phyloP scores from a whole-genome alignment of 2,329 filamentous ascomycete genomes.

The Alternaria sp. region DNA sequence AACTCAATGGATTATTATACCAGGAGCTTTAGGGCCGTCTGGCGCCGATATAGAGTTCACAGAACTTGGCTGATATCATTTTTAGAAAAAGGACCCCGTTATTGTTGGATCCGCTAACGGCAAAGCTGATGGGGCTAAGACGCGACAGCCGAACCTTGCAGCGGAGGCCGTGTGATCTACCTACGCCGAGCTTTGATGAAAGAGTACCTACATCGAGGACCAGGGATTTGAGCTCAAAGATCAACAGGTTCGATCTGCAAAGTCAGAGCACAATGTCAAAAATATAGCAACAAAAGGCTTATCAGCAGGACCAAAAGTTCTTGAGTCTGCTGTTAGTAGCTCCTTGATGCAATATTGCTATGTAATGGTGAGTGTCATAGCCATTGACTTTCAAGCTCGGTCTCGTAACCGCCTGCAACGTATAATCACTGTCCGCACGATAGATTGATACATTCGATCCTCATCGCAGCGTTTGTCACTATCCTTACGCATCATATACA shows the following conservation, averaged over 20 bases:
- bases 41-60: too few species aligned
- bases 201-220: not conserved
- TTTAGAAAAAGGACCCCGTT: not conserved
- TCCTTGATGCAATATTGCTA: constrained; percentile 32
- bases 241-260: constrained; percentile 33
- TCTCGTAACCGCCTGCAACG: not conserved
- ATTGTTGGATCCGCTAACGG: not conserved
- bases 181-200: not conserved
- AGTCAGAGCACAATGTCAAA: constrained; percentile 24
- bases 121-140: not conserved
- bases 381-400: not conserved
- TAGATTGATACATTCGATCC: constrained; percentile 21
- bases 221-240: constrained; percentile 21
- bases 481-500: constrained; percentile 33
- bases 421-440: constrained; percentile 2
- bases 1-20: not conserved
- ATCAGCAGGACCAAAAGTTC: constrained; percentile 29
- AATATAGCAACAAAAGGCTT: constrained; percentile 26
- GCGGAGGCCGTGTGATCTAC: not conserved
- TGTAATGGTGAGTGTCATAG: constrained; percentile 31
- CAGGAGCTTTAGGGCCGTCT: not conserved
- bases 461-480: constrained; percentile 35
- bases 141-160: not conserved
- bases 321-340: constrained; percentile 28
- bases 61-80: not conserved